These are phyloP conservation scores for Phytophthora agathidicida DNA, from an alignment of 352 stramenopile species.

Conservation along the genomic window DNA sequence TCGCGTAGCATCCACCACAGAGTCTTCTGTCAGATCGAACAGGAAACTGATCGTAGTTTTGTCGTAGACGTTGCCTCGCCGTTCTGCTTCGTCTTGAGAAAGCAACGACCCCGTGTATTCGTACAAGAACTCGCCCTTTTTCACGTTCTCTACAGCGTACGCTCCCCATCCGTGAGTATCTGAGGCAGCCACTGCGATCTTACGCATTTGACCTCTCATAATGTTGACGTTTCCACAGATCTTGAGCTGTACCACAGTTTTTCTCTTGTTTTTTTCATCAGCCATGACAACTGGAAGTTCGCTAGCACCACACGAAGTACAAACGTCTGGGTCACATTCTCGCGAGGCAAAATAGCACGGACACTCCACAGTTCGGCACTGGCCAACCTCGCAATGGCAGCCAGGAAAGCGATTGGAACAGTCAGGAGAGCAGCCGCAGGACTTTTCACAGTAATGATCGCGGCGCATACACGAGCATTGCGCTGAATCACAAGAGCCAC, in stretches of 20 bases:
- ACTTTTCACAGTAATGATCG: conserved; percentile 81
- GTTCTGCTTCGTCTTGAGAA: conserved; percentile 88
- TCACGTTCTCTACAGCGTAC: conserved; percentile 60
- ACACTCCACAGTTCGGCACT: conserved; percentile 65
- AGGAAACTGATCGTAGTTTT: conserved; percentile 91
- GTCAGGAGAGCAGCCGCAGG: conserved; percentile 65
- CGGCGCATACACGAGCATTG: conserved; percentile 82
- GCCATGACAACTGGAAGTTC: conserved; percentile 61
- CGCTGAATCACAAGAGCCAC: conserved; percentile 59
- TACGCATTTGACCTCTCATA: conserved; percentile 54
- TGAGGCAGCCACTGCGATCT: conserved; percentile 60
- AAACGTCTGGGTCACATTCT: conserved; percentile 79
- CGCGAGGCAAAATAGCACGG: conserved; percentile 73
- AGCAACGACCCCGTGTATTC: conserved; percentile 93
- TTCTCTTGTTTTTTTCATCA: conserved; percentile 34
- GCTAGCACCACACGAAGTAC: conserved; percentile 63
- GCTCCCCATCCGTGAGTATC: conserved; percentile 81
- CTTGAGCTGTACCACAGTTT: conserved; percentile 41
- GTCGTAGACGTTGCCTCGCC: conserved; percentile 91
- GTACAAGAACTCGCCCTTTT: conserved; percentile 78
- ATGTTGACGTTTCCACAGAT: conserved; percentile 80
- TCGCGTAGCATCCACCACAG: conserved; percentile 92
- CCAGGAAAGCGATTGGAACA: conserved; percentile 82
- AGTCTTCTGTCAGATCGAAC: conserved; percentile 95
- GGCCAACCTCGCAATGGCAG: conserved; percentile 60